phyloP scores from a whole-genome alignment of 768 basidiomycete species.

The Dacryopinax primogenitus region DNA sequence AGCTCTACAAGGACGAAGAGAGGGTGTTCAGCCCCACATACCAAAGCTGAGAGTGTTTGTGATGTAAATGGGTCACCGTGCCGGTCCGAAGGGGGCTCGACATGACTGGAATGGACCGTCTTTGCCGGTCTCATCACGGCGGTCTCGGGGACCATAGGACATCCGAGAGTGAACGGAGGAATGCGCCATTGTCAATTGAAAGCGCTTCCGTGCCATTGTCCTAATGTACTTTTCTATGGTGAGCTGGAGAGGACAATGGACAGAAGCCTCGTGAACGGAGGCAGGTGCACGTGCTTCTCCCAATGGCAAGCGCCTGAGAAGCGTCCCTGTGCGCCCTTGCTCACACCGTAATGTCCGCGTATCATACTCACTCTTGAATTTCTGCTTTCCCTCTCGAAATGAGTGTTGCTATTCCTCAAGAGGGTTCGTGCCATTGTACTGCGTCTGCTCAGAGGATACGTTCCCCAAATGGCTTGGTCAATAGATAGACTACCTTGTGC shows the following conservation, averaged over 20 bases:
- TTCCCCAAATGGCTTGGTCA: not conserved
- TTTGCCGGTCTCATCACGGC: not conserved
- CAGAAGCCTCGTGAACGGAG: not conserved
- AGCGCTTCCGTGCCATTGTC: too few species aligned
- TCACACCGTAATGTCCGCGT: not conserved
- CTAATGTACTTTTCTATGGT: too few species aligned
- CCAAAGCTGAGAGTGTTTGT: not conserved
- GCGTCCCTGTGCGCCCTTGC: not conserved
- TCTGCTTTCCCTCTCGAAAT: not conserved
- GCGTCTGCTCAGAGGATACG: not conserved
- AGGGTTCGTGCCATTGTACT: not conserved
- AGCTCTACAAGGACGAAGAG: not conserved
- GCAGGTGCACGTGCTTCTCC: not conserved
- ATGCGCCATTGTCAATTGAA: slow-evolving; percentile 9
- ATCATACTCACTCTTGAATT: not conserved
- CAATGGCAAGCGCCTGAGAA: not conserved
- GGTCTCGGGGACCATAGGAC: not conserved
- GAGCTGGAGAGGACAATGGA: slow-evolving; percentile 7
- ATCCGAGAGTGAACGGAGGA: not conserved
- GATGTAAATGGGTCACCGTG: not conserved
- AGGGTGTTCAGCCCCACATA: not conserved
- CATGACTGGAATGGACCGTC: not conserved
- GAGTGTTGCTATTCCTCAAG: not conserved
- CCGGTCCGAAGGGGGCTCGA: slow-evolving; percentile 3
- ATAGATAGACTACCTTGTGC: not conserved